A percentile compares a stretch with the other conserved stretches of the same genome.
phyloP scores from a whole-genome alignment of 108 stramenopile genomes.

The Cylindrotheca closterium region DNA sequence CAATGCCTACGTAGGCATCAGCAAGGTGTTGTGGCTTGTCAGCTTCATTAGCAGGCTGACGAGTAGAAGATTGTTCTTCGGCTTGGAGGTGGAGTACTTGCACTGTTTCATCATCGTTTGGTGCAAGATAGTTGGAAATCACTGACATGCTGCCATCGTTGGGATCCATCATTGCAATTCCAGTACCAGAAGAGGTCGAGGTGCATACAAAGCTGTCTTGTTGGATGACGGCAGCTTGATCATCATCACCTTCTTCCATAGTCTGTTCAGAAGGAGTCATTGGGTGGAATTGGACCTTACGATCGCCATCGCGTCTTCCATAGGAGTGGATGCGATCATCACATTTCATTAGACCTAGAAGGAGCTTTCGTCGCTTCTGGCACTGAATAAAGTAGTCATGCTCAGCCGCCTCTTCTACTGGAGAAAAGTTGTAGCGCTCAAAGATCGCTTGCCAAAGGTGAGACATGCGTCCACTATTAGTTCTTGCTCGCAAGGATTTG shows the following conservation, averaged over 20 bases:
- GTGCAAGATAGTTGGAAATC: slow-evolving; percentile 30
- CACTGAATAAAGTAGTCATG: slow-evolving; percentile 29
- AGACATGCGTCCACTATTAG: not conserved
- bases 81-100: not conserved
- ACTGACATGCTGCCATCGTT: slow-evolving; percentile 46
- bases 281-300: slow-evolving; percentile 19
- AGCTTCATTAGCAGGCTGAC: not conserved
- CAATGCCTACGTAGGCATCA: slow-evolving; percentile 48
- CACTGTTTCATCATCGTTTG: slow-evolving; percentile 24
- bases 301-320: not conserved
- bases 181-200: slow-evolving; percentile 27
- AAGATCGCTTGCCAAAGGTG: slow-evolving; percentile 39
- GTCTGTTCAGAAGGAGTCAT: slow-evolving; percentile 51
- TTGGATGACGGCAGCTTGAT: slow-evolving; percentile 24
- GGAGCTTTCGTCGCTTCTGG: slow-evolving; percentile 29
- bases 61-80: not conserved
- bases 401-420: not conserved
- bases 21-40: slow-evolving; percentile 12
- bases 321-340: no score
- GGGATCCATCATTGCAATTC: slow-evolving; percentile 62
- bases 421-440: slow-evolving; percentile 38
- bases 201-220: slow-evolving; percentile 50
- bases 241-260: slow-evolving; percentile 19
- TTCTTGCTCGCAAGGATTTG: slow-evolving; percentile 5
- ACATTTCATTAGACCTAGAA: no score